Conservation (phyloP, 1,139 yeast genomes). For the Blastobotrys capitulatus region DNA sequence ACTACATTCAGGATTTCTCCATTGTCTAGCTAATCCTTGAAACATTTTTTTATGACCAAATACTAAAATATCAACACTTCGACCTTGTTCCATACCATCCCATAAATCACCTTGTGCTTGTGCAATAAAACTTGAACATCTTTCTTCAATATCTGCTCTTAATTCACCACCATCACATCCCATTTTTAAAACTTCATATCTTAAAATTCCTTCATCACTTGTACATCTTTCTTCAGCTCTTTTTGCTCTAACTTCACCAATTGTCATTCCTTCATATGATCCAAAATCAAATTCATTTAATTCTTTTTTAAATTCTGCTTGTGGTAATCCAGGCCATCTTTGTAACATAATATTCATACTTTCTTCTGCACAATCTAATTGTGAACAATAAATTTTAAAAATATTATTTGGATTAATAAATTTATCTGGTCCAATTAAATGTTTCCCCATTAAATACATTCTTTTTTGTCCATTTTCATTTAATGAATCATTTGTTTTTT, state of each 20-base stretch:
- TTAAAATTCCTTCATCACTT: conserved; percentile 1
- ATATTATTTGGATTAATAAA: not conserved
- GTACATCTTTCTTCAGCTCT: conserved; percentile 1
- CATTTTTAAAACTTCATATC: not conserved
- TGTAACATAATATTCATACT: not conserved
- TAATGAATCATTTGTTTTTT: not conserved
- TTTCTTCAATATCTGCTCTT: not conserved
- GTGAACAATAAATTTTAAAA: not conserved
- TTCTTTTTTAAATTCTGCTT: not conserved
- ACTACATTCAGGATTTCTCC: not conserved
- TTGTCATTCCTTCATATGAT: not conserved
- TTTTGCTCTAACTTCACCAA: not conserved
- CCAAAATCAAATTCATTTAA: conserved; percentile 1
- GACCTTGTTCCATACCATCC: not conserved
- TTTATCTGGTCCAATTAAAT: not conserved
- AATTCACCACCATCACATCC: conserved; percentile 3
- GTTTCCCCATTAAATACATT: not conserved
- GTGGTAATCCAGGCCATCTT: not conserved
- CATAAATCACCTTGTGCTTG: not conserved
- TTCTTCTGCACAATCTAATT: not conserved
- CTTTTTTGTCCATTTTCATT: not conserved
- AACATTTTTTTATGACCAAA: not conserved
- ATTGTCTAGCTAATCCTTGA: not conserved
- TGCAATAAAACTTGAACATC: not conserved
- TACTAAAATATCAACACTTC: not conserved